Percentiles rank a stretch among this genome's conserved stretches.
These are phyloP conservation scores for Kwoniella mangroviensis DNA, from an alignment of 768 basidiomycete species.

Conservation along the genomic window DNA sequence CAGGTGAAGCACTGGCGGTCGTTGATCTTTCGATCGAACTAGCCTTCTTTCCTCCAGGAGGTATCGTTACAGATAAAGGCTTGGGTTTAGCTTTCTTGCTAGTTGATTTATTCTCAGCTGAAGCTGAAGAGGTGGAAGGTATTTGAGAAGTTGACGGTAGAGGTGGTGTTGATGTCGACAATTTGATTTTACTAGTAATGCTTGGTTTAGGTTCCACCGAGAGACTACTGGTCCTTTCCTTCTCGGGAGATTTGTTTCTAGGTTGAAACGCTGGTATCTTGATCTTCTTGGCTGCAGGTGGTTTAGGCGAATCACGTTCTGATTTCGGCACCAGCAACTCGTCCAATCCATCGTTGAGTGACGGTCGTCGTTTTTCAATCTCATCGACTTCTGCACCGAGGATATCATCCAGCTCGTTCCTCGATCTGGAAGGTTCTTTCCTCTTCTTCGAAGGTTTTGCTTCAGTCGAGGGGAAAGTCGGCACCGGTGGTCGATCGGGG, in stretches of 20 bases:
- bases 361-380: constrained; percentile 44
- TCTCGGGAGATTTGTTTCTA: constrained; percentile 60
- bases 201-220: neutral
- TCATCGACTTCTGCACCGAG: constrained; percentile 54
- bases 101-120: constrained; percentile 5
- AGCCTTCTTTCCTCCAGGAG: constrained; percentile 4
- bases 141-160: neutral
- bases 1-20: constrained; percentile 1
- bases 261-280: constrained; percentile 52
- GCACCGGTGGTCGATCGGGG: constrained; percentile 39
- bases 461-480: constrained; percentile 20
- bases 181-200: constrained; percentile 3
- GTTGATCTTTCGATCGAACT: constrained; percentile 9
- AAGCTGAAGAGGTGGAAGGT: neutral
- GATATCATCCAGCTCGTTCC: constrained; percentile 49
- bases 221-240: constrained; percentile 59
- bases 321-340: constrained; percentile 10
- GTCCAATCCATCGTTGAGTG: constrained; percentile 4
- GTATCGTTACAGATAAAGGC: neutral
- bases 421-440: constrained; percentile 30
- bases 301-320: constrained; percentile 16
- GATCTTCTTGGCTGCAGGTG: constrained; percentile 67
- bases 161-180: neutral
- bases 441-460: constrained; percentile 28
- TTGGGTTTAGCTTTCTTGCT: constrained; percentile 28